Conservation (phyloP, 805 yeast genomes). For the Cyberlindnera saturnus region DNA sequence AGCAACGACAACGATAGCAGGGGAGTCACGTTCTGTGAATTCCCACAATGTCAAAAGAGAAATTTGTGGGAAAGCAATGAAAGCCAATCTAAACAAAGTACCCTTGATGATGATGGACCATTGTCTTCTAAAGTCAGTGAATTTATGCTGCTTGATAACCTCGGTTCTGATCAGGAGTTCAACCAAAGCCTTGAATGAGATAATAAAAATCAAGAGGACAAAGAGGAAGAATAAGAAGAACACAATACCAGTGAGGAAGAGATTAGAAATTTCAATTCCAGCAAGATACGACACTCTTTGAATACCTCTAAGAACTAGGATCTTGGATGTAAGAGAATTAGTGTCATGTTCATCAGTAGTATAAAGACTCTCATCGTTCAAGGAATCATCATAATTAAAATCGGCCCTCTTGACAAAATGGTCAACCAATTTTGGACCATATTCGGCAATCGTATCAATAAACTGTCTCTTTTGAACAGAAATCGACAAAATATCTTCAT, state of each 20-base stretch:
- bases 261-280: conserved; percentile 75
- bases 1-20: conserved; percentile 78
- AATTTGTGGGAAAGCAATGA: conserved; percentile 85
- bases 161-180: conserved; percentile 58
- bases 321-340: conserved; percentile 52
- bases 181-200: conserved; percentile 60
- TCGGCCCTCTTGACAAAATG: conserved; percentile 30
- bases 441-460: conserved; percentile 8
- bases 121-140: conserved; percentile 69
- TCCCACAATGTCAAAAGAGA: conserved; percentile 84
- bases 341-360: conserved; percentile 66
- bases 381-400: conserved; percentile 38
- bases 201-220: conserved; percentile 48
- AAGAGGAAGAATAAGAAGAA: conserved; percentile 76
- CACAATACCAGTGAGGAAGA: conserved; percentile 82
- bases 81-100: conserved; percentile 72
- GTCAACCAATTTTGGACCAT: conserved; percentile 12
- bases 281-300: conserved; percentile 86
- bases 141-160: conserved; percentile 53
- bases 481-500: conserved; percentile 62
- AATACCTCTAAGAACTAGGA: conserved; percentile 82
- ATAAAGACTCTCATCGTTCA: conserved; percentile 47
- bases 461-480: conserved; percentile 66
- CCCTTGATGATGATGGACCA: conserved; percentile 89
- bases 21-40: conserved; percentile 74